Percentiles rank a stretch among this genome's conserved stretches.
These are phyloP conservation scores for Phyllosticta citribraziliensis DNA, from an alignment of 2,329 filamentous ascomycete genomes.

Conservation along the genomic window DNA sequence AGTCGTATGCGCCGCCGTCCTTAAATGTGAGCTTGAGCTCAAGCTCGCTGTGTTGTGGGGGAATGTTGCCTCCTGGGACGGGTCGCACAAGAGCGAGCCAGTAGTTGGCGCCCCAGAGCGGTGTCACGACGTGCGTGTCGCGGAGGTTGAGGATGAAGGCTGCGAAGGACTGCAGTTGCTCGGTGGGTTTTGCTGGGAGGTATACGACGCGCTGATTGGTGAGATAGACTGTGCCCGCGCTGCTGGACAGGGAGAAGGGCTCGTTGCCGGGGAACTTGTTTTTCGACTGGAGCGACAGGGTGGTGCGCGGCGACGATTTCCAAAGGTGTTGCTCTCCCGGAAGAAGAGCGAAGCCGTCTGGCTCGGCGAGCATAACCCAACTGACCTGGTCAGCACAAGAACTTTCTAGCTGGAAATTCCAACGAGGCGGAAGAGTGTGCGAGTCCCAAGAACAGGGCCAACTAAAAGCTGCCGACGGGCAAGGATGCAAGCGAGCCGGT, in stretches of 20 bases:
- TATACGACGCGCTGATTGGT: slow-evolving; percentile 86
- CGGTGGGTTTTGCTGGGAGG: slow-evolving; percentile 60
- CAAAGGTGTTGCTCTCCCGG: slow-evolving; percentile 75
- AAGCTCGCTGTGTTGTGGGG: slow-evolving; percentile 59
- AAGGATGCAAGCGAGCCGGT: background rate
- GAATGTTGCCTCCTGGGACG: slow-evolving; percentile 74
- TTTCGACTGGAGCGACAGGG: slow-evolving; percentile 62
- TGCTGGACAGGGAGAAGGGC: slow-evolving; percentile 61
- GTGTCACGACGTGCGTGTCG: slow-evolving; percentile 76
- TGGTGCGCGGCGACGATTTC: slow-evolving; percentile 69
- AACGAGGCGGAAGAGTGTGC: background rate
- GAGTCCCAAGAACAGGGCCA: background rate
- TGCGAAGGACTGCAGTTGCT: slow-evolving; percentile 74
- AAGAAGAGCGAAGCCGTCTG: slow-evolving; percentile 67
- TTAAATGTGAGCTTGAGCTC: slow-evolving; percentile 84
- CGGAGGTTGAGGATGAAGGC: slow-evolving; percentile 78
- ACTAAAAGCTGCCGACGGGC: background rate
- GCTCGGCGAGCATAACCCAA: slow-evolving; percentile 86
- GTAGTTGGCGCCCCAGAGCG: slow-evolving; percentile 87
- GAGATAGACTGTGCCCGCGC: slow-evolving; percentile 65
- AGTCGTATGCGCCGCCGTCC: slow-evolving; percentile 91
- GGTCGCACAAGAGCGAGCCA: slow-evolving; percentile 77
- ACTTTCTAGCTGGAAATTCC: slow-evolving; percentile 14
- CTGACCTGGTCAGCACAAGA: slow-evolving; percentile 29
- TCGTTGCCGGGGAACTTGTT: slow-evolving; percentile 54